phyloP scores from a whole-genome alignment of 2,329 filamentous ascomycete genomes.

The Thermothelomyces thermophilus region DNA sequence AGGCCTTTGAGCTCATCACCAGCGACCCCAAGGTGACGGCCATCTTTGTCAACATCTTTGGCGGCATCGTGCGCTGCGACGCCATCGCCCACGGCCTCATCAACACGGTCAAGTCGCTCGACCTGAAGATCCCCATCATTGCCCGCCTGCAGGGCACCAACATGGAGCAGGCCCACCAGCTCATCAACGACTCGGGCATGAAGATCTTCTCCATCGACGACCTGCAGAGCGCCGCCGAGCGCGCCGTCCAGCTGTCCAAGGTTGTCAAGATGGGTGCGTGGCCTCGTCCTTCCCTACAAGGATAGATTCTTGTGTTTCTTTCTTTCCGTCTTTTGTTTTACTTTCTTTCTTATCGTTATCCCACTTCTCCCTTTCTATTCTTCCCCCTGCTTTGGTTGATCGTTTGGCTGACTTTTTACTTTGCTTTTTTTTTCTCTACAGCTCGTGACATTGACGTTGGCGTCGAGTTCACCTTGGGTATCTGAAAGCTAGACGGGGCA shows the following conservation, averaged over 20 bases:
- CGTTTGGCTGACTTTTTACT: slow-evolving; percentile 14
- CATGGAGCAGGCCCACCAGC: slow-evolving; percentile 87
- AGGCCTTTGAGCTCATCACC: slow-evolving; percentile 98
- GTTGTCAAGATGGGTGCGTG: slow-evolving; percentile 92
- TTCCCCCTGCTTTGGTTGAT: no score
- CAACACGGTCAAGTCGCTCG: slow-evolving; percentile 88
- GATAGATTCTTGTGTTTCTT: slow-evolving; percentile 1
- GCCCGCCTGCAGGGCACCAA: slow-evolving; percentile 97
- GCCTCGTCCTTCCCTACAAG: background rate
- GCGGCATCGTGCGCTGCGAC: slow-evolving; percentile 96
- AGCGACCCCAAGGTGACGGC: slow-evolving; percentile 96
- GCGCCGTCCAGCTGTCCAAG: slow-evolving; percentile 97
- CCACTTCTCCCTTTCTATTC: no score
- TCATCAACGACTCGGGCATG: slow-evolving; percentile 92
- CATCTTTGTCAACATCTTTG: slow-evolving; percentile 99
- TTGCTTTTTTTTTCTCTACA: slow-evolving; percentile 28
- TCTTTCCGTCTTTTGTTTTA: background rate
- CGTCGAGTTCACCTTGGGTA: slow-evolving; percentile 90
- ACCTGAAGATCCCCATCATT: slow-evolving; percentile 94
- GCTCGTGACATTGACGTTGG: slow-evolving; percentile 95
- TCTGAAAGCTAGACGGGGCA: slow-evolving; percentile 48
- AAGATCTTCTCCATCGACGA: slow-evolving; percentile 99
- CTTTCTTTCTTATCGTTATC: background rate
- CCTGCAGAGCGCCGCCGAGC: slow-evolving; percentile 93
- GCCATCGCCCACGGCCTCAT: slow-evolving; percentile 95